phyloP scores from a whole-genome alignment of 257 asterid genomes.

The Penstemon davidsonii region DNA sequence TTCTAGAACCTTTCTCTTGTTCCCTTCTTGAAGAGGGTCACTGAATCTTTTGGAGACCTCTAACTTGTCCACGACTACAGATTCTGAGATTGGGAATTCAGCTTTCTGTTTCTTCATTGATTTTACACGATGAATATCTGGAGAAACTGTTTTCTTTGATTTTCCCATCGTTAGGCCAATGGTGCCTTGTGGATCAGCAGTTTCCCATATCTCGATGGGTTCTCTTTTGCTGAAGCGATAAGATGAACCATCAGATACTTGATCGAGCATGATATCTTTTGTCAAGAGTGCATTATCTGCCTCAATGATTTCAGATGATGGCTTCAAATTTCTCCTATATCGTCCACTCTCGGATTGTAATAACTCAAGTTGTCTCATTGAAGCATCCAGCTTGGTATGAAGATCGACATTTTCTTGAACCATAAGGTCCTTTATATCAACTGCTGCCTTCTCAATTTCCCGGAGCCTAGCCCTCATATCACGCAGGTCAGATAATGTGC shows the following conservation, averaged over 20 bases:
- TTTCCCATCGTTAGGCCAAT: constrained; percentile 43
- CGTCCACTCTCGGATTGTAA: constrained; percentile 59
- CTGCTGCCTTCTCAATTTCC: constrained; percentile 53
- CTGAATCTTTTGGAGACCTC: constrained; percentile 56
- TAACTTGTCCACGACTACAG: constrained; percentile 50
- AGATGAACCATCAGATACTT: constrained; percentile 73
- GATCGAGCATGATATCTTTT: constrained; percentile 94
- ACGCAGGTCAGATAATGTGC: constrained; percentile 44
- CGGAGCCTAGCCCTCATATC: constrained; percentile 57
- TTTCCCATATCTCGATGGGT: constrained; percentile 53
- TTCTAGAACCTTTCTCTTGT: constrained; percentile 68
- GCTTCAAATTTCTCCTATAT: constrained; percentile 47
- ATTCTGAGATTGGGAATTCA: constrained; percentile 36
- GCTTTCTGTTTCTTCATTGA: constrained; percentile 54
- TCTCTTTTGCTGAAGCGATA: constrained; percentile 59
- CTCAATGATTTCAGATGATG: constrained; percentile 63
- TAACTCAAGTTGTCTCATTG: constrained; percentile 60
- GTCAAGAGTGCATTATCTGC: constrained; percentile 65
- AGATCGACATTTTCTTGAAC: constrained; percentile 55
- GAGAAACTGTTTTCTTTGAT: constrained; percentile 33
- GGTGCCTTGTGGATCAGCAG: constrained; percentile 43
- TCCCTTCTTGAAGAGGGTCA: constrained; percentile 63
- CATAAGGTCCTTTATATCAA: constrained; percentile 52
- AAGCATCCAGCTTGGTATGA: constrained; percentile 65
- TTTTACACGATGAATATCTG: constrained; percentile 44